Evolutionary conservation across 257 asterid genomes (phyloP).

Genomic region (Solanum paucissectum): DNA sequence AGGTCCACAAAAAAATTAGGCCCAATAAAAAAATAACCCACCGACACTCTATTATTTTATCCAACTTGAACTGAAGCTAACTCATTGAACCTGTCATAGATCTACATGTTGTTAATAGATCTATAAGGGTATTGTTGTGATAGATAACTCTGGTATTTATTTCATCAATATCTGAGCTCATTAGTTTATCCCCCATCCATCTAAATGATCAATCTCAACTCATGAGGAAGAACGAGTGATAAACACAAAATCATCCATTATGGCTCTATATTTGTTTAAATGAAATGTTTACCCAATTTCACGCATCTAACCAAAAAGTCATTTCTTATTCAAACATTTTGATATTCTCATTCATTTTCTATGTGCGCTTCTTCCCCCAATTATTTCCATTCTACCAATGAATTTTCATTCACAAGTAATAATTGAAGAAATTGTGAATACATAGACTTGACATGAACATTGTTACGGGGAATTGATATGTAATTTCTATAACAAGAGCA

Average conservation of each 20-base stretch:
- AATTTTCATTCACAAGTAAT: not conserved
- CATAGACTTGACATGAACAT: not conserved
- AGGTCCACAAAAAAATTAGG: not conserved
- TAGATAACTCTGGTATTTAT: too few relatives aligned
- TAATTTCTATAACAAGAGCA: not conserved
- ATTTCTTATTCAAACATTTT: too few relatives aligned
- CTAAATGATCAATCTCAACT: too few relatives aligned
- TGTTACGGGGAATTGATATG: not conserved
- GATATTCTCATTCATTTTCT: not conserved
- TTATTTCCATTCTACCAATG: not conserved
- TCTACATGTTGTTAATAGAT: not conserved
- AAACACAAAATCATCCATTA: too few relatives aligned
- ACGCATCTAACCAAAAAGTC: not conserved
- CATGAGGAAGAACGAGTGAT: too few relatives aligned
- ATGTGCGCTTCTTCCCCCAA: not conserved
- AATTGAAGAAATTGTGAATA: not conserved
- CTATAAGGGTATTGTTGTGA: not conserved
- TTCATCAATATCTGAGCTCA: too few relatives aligned
- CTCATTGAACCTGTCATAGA: too few relatives aligned
- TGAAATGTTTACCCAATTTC: too few relatives aligned
- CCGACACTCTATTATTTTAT: too few relatives aligned
- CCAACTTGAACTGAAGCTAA: too few relatives aligned
- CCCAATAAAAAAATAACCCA: not conserved
- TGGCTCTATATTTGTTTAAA: too few relatives aligned
- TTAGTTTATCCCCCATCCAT: too few relatives aligned